These are phyloP conservation scores for Globisporangium spiculum DNA, from an alignment of 352 stramenopile genomes.

Conservation along the genomic window DNA sequence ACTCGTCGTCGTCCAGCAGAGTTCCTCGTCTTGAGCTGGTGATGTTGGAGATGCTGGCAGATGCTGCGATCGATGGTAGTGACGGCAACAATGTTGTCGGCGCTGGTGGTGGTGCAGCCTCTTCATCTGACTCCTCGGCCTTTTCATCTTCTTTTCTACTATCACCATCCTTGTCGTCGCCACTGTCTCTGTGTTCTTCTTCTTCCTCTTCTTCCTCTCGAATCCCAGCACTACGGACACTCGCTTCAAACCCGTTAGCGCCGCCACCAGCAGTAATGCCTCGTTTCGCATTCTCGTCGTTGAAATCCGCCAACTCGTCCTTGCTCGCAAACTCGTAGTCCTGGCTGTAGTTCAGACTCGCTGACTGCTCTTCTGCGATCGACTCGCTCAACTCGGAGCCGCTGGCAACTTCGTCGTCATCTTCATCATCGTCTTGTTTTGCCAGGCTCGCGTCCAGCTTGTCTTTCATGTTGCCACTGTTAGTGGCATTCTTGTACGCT, in stretches of 20 bases:
- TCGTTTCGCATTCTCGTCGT: neutral
- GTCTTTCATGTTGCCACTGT: neutral
- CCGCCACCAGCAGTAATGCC: neutral
- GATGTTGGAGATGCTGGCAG: neutral
- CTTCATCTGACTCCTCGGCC: conserved; percentile 13
- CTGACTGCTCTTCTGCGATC: conserved; percentile 30
- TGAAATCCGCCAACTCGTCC: conserved; percentile 14
- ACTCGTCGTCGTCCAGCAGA: conserved; percentile 43
- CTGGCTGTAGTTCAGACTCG: conserved; percentile 24
- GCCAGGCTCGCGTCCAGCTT: conserved; percentile 16
- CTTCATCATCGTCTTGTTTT: conserved; percentile 44
- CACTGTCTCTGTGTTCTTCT: conserved; percentile 10
- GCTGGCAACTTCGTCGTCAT: conserved; percentile 54
- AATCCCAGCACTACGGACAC: neutral
- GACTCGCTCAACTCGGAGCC: conserved; percentile 60
- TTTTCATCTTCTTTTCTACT: conserved; percentile 25
- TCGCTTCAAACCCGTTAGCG: neutral
- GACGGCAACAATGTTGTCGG: conserved; percentile 22
- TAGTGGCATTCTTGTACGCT: neutral
- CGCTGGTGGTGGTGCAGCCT: conserved; percentile 23
- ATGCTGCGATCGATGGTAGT: conserved; percentile 20
- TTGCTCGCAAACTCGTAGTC: conserved; percentile 28
- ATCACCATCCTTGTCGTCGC: conserved; percentile 12
- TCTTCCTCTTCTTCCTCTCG: neutral
- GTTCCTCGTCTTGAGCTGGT: neutral